Evolutionary conservation across 2,329 filamentous ascomycete genomes (phyloP).

Genomic region (Alternaria ventricosa): DNA sequence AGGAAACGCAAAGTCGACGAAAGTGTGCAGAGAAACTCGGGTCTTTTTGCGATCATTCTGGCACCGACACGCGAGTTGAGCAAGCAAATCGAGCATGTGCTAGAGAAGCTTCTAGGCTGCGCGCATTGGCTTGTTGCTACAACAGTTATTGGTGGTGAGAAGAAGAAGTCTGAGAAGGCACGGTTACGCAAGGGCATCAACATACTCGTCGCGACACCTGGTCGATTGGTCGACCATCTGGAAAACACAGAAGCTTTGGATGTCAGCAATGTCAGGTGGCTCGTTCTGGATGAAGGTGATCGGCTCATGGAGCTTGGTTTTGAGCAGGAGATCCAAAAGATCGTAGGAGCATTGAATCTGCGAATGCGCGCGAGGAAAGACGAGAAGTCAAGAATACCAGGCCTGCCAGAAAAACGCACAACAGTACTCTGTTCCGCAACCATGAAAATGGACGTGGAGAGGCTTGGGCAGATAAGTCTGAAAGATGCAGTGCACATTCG

Average conservation of each 20-base stretch:
- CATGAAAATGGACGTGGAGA: conserved; percentile 97
- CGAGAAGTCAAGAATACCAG: conserved; percentile 64
- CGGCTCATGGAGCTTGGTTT: conserved; percentile 98
- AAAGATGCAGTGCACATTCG: conserved; percentile 90
- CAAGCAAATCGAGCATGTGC: conserved; percentile 87
- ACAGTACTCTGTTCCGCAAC: conserved; percentile 96
- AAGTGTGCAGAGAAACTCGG: conserved; percentile 79
- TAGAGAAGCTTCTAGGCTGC: conserved; percentile 85
- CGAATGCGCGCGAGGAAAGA: conserved; percentile 66
- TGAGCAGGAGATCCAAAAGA: conserved; percentile 88
- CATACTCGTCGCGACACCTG: conserved; percentile 93
- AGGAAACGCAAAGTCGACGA: conserved; percentile 50
- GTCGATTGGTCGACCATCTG: conserved; percentile 87
- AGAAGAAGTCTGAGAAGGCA: conserved; percentile 87
- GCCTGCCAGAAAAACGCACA: conserved; percentile 76
- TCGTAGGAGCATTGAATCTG: conserved; percentile 78
- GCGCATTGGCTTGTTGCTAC: conserved; percentile 94
- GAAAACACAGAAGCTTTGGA: conserved; percentile 90
- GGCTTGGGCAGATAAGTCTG: conserved; percentile 90
- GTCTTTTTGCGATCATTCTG: conserved; percentile 91
- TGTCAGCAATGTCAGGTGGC: conserved; percentile 87
- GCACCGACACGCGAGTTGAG: conserved; percentile 93
- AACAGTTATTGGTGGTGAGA: conserved; percentile 76
- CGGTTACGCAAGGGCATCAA: conserved; percentile 91
- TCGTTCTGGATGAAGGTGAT: conserved; percentile 95